Conservation (phyloP, 129 eudicot species). For the Saussurea involucrata region DNA sequence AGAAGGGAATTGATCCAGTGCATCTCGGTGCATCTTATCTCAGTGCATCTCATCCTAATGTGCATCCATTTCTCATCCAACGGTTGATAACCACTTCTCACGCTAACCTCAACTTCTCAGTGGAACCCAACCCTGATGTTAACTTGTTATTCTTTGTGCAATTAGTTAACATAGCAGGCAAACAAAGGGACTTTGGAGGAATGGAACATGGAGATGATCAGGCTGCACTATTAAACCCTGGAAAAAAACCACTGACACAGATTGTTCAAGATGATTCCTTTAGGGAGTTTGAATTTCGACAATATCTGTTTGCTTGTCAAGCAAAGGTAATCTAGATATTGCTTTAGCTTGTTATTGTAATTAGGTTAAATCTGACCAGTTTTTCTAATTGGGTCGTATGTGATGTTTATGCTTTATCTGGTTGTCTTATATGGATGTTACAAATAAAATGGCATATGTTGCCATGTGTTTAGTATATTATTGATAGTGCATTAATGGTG, state of each 20-base stretch:
- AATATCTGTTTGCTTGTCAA: slow-evolving; percentile 94
- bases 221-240: slow-evolving; percentile 73
- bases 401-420: neutral
- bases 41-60: too few species aligned
- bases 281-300: slow-evolving; percentile 96
- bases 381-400: neutral
- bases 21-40: too few species aligned
- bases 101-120: too few species aligned
- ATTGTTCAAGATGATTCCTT: slow-evolving; percentile 96
- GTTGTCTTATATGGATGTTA: neutral
- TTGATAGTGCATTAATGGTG: neutral
- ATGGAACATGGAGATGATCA: slow-evolving; percentile 88
- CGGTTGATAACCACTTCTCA: too few species aligned
- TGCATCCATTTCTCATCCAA: too few species aligned
- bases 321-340: slow-evolving; percentile 62
- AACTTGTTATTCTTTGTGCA: slow-evolving; percentile 1
- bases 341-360: slow-evolving; percentile 5
- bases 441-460: neutral
- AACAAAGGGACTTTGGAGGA: slow-evolving; percentile 91
- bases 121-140: too few species aligned
- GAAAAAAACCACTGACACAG: slow-evolving; percentile 66
- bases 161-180: slow-evolving; percentile 71
- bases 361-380: neutral
- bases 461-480: neutral
- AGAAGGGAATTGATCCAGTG: too few species aligned